A percentile compares a stretch with the other conserved stretches of the same genome.
phyloP scores from a whole-genome alignment of 306 rosid species.

The Quercus alba region DNA sequence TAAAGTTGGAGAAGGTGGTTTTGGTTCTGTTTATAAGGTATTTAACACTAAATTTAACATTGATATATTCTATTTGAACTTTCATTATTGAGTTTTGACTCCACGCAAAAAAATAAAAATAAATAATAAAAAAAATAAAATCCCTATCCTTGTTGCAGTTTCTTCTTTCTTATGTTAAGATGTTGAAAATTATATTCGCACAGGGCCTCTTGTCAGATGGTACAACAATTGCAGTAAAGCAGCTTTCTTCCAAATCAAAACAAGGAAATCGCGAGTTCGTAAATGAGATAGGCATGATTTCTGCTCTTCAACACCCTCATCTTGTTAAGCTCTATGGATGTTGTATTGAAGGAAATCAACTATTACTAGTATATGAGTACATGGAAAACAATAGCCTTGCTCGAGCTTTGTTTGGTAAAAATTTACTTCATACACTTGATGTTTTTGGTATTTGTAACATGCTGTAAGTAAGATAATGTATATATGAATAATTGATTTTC shows the following conservation, averaged over 20 bases:
- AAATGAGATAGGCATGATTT: constrained; percentile 46
- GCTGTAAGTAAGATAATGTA: not conserved
- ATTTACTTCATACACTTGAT: not conserved
- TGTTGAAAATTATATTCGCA: not conserved
- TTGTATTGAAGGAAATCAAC: constrained; percentile 39
- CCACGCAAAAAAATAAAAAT: no score
- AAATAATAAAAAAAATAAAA: no score
- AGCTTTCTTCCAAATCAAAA: constrained; percentile 40
- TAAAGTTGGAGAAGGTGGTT: constrained; percentile 52
- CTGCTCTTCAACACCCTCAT: constrained; percentile 42
- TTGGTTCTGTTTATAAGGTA: constrained; percentile 50
- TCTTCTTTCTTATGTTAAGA: not conserved
- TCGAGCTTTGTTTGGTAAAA: constrained; percentile 32
- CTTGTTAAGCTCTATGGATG: constrained; percentile 43
- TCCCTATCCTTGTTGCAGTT: no score
- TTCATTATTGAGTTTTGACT: no score
- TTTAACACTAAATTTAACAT: not conserved
- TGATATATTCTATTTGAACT: not conserved
- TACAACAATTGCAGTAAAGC: constrained; percentile 28
- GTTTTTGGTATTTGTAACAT: not conserved
- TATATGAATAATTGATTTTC: not conserved
- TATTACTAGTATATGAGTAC: constrained; percentile 33
- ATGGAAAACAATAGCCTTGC: constrained; percentile 38
- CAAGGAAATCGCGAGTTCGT: constrained; percentile 40
- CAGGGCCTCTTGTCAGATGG: constrained; percentile 33